These are phyloP conservation scores for Arachnomyces sp. DNA, from an alignment of 2,329 filamentous ascomycete genomes.

Conservation along the genomic window DNA sequence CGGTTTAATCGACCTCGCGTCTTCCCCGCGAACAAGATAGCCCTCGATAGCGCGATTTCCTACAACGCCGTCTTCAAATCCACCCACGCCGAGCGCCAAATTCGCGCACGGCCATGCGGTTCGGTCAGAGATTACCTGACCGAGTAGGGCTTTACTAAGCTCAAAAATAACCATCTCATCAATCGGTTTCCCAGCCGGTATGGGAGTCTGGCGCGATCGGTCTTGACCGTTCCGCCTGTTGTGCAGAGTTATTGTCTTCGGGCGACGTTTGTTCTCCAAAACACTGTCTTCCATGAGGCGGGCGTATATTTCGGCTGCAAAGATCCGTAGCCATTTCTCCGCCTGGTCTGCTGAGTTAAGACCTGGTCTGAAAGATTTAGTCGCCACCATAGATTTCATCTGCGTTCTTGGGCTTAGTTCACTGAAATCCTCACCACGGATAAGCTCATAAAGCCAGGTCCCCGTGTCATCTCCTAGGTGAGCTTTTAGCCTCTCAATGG, in stretches of 20 bases:
- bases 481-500: conserved; percentile 67
- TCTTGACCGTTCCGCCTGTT: conserved; percentile 67
- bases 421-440: conserved; percentile 77
- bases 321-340: conserved; percentile 79
- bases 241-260: conserved; percentile 78
- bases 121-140: conserved; percentile 70
- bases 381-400: conserved; percentile 95
- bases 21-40: conserved; percentile 66
- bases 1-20: conserved; percentile 42
- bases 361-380: conserved; percentile 84
- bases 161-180: conserved; percentile 67
- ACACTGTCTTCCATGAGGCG: conserved; percentile 86
- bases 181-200: conserved; percentile 66
- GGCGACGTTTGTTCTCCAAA: conserved; percentile 75
- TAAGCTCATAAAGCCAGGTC: conserved; percentile 73
- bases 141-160: conserved; percentile 66
- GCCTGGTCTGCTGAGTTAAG: conserved; percentile 75
- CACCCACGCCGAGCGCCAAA: conserved; percentile 78
- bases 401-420: conserved; percentile 87
- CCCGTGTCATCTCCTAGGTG: conserved; percentile 79
- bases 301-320: conserved; percentile 82
- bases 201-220: conserved; percentile 66
- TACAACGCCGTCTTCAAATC: conserved; percentile 79
- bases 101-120: conserved; percentile 87
- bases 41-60: conserved; percentile 79